Percentiles rank a stretch among this genome's conserved stretches.
Conservation (phyloP, 345 rosid genomes). For the Murraya koenigii region DNA sequence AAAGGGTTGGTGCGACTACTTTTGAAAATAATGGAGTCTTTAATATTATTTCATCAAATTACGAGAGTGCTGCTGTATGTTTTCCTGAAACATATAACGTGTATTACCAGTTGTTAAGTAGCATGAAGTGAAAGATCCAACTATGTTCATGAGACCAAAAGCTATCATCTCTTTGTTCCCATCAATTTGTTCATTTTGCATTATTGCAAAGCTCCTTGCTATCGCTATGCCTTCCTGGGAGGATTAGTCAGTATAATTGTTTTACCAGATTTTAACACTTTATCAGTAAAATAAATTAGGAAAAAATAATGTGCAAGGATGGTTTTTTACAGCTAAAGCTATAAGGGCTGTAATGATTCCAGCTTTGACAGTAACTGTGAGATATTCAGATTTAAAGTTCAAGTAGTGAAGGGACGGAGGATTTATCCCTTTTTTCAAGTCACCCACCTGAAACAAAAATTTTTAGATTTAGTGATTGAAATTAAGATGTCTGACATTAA, state of each 20-base stretch:
- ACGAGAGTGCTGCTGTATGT: neutral
- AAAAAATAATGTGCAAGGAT: neutral
- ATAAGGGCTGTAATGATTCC: constrained; percentile 64
- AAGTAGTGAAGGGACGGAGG: constrained; percentile 56
- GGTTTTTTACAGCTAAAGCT: constrained; percentile 63
- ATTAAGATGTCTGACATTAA: neutral
- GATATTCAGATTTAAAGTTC: constrained; percentile 59
- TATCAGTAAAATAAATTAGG: neutral
- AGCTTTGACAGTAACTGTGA: constrained; percentile 49
- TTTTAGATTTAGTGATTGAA: neutral
- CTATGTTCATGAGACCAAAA: constrained; percentile 83
- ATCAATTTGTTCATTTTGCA: constrained; percentile 75
- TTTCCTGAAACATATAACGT: neutral
- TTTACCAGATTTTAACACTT: neutral
- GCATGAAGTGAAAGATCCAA: constrained; percentile 89
- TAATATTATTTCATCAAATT: too few species aligned
- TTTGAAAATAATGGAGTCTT: too few species aligned
- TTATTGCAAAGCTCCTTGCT: constrained; percentile 78
- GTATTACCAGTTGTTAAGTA: constrained; percentile 78
- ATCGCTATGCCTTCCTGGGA: constrained; percentile 90
- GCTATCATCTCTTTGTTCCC: constrained; percentile 95
- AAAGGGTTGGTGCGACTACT: too few species aligned
- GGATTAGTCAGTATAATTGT: neutral
- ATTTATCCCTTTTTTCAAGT: constrained; percentile 68
- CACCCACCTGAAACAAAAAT: constrained; percentile 55